These are phyloP conservation scores for Capronia americana DNA, from an alignment of 2,329 filamentous ascomycete species.

Conservation along the genomic window DNA sequence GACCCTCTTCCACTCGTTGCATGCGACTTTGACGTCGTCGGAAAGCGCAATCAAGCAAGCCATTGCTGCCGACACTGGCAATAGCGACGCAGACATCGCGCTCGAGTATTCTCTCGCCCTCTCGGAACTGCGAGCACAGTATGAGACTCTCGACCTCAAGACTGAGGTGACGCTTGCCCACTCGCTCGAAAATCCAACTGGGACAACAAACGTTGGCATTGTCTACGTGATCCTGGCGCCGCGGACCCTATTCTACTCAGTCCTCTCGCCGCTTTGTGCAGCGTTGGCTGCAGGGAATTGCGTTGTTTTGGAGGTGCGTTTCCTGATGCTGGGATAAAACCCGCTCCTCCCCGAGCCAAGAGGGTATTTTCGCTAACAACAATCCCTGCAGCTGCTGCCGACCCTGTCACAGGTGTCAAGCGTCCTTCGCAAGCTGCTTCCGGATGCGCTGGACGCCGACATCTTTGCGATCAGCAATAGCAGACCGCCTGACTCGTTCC, in stretches of 20 bases:
- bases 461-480: constrained; percentile 54
- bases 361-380: constrained; percentile 22
- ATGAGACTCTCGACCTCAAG: constrained; percentile 42
- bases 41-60: constrained; percentile 44
- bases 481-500: constrained; percentile 40
- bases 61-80: constrained; percentile 43
- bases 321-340: not conserved
- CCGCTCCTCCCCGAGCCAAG: constrained; percentile 36
- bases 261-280: constrained; percentile 44
- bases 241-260: constrained; percentile 45
- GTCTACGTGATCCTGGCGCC: constrained; percentile 45
- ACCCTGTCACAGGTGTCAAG: constrained; percentile 20
- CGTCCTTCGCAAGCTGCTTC: constrained; percentile 44
- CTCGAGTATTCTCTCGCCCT: constrained; percentile 43
- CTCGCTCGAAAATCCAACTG: constrained; percentile 11
- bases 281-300: constrained; percentile 50
- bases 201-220: constrained; percentile 22
- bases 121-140: constrained; percentile 43
- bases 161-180: constrained; percentile 33
- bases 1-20: constrained; percentile 48
- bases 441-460: constrained; percentile 54
- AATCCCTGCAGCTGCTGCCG: constrained; percentile 18
- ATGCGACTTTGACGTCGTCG: constrained; percentile 43
- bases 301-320: constrained; percentile 45
- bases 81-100: constrained; percentile 45